Conservation (phyloP, 306 rosid species). For the Sicyos baderoa region DNA sequence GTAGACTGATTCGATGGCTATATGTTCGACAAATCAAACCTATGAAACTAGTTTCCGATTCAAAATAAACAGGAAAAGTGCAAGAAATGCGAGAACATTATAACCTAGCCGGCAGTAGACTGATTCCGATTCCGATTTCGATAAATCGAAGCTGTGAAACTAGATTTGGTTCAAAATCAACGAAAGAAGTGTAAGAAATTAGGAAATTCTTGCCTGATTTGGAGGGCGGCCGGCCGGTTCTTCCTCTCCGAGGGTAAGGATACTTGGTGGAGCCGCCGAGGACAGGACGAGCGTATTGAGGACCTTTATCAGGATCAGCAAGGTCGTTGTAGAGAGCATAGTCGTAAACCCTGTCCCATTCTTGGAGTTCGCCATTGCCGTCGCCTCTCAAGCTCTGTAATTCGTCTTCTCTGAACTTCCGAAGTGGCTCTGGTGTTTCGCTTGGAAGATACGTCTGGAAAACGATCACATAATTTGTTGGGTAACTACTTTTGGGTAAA, state of each 20-base stretch:
- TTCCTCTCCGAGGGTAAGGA: conserved; percentile 79
- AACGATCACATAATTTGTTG: too few species aligned
- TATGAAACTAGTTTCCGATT: too few species aligned
- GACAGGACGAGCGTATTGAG: conserved; percentile 39
- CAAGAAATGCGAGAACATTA: not conserved
- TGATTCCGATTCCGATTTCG: not conserved
- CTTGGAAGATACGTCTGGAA: conserved; percentile 59
- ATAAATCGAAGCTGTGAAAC: not conserved
- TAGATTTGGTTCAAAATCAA: not conserved
- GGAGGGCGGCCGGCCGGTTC: conserved; percentile 54
- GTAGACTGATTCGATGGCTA: not conserved
- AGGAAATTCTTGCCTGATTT: conserved; percentile 32
- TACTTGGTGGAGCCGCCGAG: conserved; percentile 53
- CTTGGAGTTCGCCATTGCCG: conserved; percentile 58
- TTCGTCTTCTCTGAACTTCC: conserved; percentile 44
- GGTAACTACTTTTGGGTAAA: too few species aligned
- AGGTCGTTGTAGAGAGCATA: conserved; percentile 70
- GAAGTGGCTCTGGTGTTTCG: conserved; percentile 52
- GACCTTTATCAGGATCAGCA: conserved; percentile 41
- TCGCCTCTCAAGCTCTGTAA: conserved; percentile 51
- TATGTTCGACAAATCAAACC: too few species aligned
- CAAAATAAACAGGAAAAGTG: not conserved
- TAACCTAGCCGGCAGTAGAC: too few species aligned
- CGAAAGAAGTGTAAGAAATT: not conserved
- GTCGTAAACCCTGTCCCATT: conserved; percentile 67